A percentile compares a stretch with the other conserved stretches of the same genome.
phyloP scores from a whole-genome alignment of 169 alveolate species.

The Plasmodium vivax region DNA sequence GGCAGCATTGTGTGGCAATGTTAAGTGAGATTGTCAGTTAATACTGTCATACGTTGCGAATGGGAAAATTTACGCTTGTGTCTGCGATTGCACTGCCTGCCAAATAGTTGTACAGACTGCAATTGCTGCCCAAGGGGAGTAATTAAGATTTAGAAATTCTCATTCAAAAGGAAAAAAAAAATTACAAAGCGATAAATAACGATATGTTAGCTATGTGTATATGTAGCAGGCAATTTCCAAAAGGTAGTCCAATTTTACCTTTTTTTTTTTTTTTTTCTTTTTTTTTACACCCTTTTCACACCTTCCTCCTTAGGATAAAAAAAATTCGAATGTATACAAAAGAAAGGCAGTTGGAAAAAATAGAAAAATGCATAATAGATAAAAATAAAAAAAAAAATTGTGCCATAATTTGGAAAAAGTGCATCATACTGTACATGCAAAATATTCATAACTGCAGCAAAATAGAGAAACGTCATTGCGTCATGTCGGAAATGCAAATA shows the following conservation, averaged over 20 bases:
- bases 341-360: conserved; percentile 2
- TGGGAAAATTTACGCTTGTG: neutral
- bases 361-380: conserved; percentile 7
- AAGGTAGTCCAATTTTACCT: neutral
- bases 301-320: neutral
- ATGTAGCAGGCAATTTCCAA: conserved; percentile 5
- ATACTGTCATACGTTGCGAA: neutral
- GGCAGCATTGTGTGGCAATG: neutral
- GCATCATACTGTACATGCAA: neutral
- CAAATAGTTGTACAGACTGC: neutral
- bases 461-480: neutral
- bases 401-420: neutral
- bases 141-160: conserved; percentile 24
- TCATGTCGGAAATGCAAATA: neutral
- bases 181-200: neutral
- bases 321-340: neutral
- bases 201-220: neutral
- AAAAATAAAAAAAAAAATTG: neutral
- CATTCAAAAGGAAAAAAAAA: neutral
- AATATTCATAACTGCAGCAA: neutral
- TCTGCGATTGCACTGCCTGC: conserved; percentile 2
- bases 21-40: neutral
- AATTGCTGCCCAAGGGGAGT: neutral
- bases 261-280: neutral
- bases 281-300: neutral